Base-by-base conservation (phyloP, 2,329 filamentous ascomycete species). In the Xylariomycetidae sp. region DNA sequence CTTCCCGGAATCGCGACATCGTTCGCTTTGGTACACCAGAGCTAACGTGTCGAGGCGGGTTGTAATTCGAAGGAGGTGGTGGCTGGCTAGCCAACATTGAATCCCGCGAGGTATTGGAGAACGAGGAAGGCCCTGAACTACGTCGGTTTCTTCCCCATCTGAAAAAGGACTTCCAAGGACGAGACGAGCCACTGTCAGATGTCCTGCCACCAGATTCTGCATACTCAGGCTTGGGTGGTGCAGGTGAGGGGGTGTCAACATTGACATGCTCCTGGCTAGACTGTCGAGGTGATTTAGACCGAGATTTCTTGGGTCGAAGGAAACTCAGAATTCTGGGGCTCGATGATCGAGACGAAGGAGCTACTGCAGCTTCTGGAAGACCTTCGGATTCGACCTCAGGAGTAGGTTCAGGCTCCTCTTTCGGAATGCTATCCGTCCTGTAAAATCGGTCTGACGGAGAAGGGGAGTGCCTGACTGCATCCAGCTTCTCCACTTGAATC, bases 1-100 rank as follows among this genome's bases (percentile, higher is more conserved):
- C 88, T 63, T 97, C 90, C 30, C 85, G 77, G 64, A 97, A 97
- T 36, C 87, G 89, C 23, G 89, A 96, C 60, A 86, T 82, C 4
- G 88, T 92, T 36, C 89, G 79, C 50, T 85, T 83, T 5, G 88
- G 83, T 5, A 81, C 56, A 6, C 61, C 63, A 10, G 64, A 56
- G 44, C 62, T 66, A 6, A 59, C 35, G 31, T 53, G 57, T 12
- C 58, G 58, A 16, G 52, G 44, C 7, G 50, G 51, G 15, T 50
- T 33, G 16, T 54, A 53, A 29, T 49, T 60, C 10, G 51, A 34
- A 20, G 65, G 58, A 31, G 51, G 57, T 33, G 46, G 53, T 25
- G 53, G 57, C 37, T 56, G 61, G 60, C 37, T 79, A 66, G 43
- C 50, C 19, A 38, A 42, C 69, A 95, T 90, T 12, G 89, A 94